Evolutionary conservation across 805 yeast species (phyloP), one percentile per base, ranked within the genome.

Genomic region (Starmerella vitae): DNA sequence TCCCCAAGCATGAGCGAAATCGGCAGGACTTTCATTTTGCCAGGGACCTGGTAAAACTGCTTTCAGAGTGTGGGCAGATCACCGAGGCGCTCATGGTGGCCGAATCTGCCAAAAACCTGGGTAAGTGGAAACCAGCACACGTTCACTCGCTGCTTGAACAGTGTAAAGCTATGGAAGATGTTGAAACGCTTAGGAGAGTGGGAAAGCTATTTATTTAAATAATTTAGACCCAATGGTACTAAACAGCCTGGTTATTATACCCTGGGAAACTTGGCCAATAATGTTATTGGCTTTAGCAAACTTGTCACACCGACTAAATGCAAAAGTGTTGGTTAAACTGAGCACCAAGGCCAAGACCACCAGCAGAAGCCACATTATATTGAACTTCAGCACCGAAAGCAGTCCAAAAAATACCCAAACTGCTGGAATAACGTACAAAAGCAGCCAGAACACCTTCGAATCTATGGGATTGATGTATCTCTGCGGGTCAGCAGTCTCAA

Each of bases 281-380:
- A 79, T 54, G 48, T 66, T 70, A 55, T 78, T 78, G 20, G 93
- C 94, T 55, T 75, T 79, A 36, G 93, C 83, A 61, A 86, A 88
- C 62, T 81, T 83, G 57, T 86, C 96, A 60, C 96, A 84, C 51
- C 82, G 71, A 20, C 93, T 81, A 60, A 82, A 88, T 0, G 96
- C 96, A 63, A 83, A 66, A 1, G 93, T 78, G 57, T 88, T 88
- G 36, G 93, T 82, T 33, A 76, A 54, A 0, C 91, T 79, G 45
- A 88, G 66, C 3, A 75, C 70, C 8, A 82, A 56, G 1, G 93
- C 85, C 39, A 86, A 73, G 4, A 63, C 56, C 14, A 58, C 59
- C n/a, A 55, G 49, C 19, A 61, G 44, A 33, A 63, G 56, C 65
- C 68, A 64, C 31, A 51, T 78, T 70, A 88, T 70, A 54, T 84